These are phyloP conservation scores for Mucor ambiguus DNA, from an alignment of 371 early-diverging fungal genomes.

Conservation along the genomic window DNA sequence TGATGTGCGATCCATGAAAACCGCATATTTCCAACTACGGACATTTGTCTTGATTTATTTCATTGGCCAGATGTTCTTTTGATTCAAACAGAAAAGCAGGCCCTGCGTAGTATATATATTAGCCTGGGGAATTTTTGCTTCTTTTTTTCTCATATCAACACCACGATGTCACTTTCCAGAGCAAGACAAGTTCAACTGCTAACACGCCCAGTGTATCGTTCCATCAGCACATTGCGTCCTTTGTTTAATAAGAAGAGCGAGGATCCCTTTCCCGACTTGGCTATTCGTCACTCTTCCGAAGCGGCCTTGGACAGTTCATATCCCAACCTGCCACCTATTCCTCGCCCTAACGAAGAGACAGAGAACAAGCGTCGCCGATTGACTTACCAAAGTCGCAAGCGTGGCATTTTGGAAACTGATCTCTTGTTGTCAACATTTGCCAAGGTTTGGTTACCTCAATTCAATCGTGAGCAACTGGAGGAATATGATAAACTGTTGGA, in stretches of 20 bases:
- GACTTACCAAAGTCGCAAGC: slow-evolving; percentile 89
- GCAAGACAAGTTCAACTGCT: background rate
- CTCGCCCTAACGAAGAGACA: slow-evolving; percentile 64
- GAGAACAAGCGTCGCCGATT: slow-evolving; percentile 80
- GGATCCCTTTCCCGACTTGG: slow-evolving; percentile 52
- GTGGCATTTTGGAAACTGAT: slow-evolving; percentile 95
- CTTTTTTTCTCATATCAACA: background rate
- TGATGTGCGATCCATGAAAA: background rate
- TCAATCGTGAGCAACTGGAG: slow-evolving; percentile 62
- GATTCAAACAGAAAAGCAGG: background rate
- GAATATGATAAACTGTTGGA: slow-evolving; percentile 86
- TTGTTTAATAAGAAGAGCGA: background rate
- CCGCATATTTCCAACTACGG: no score
- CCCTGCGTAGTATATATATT: background rate
- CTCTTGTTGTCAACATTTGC: slow-evolving; percentile 91
- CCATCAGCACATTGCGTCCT: background rate
- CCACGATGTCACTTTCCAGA: slow-evolving; percentile 4
- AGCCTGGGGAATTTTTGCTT: background rate
- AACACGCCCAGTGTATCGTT: background rate
- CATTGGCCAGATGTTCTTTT: background rate
- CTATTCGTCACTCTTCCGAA: slow-evolving; percentile 50
- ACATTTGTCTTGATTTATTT: background rate
- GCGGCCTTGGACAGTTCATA: slow-evolving; percentile 54
- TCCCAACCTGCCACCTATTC: slow-evolving; percentile 63
- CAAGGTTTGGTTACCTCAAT: slow-evolving; percentile 54